A percentile compares a stretch with the other conserved stretches of the same genome.
Conservation (phyloP, 2,329 filamentous ascomycete species). For the Ustulina deusta region DNA sequence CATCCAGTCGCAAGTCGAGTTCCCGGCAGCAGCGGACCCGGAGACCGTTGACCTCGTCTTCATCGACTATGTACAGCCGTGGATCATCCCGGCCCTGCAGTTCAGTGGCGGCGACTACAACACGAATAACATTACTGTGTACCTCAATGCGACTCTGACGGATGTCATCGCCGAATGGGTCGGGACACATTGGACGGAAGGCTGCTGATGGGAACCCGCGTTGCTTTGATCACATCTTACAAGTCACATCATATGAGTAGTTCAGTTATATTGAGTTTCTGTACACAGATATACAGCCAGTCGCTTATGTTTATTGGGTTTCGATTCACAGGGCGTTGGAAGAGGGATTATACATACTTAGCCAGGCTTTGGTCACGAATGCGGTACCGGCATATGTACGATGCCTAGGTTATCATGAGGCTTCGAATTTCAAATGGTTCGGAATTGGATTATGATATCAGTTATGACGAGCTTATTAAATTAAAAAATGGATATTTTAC, state of each 20-base stretch:
- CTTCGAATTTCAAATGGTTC: background rate
- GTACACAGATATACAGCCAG: background rate
- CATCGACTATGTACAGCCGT: slow-evolving; percentile 89
- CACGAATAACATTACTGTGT: slow-evolving; percentile 61
- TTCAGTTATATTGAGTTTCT: background rate
- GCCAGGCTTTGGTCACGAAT: background rate
- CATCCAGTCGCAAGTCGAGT: slow-evolving; percentile 76
- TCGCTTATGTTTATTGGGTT: background rate
- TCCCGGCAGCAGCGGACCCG: slow-evolving; percentile 68
- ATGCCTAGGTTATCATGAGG: background rate
- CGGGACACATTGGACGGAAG: slow-evolving; percentile 66
- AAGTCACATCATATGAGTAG: background rate
- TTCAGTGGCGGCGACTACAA: slow-evolving; percentile 65
- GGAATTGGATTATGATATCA: background rate
- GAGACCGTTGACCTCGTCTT: slow-evolving; percentile 89
- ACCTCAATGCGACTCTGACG: slow-evolving; percentile 67
- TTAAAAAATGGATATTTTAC: slow-evolving; percentile 6
- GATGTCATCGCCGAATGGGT: slow-evolving; percentile 70
- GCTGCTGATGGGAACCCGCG: slow-evolving; percentile 54
- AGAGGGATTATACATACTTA: background rate
- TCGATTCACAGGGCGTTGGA: background rate
- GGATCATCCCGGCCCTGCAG: slow-evolving; percentile 80
- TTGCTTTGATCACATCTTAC: background rate
- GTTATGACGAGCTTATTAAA: background rate
- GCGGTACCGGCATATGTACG: background rate